These are phyloP conservation scores for Wickerhamomyces ciferrii DNA, from an alignment of 805 yeast species.

Conservation along the genomic window DNA sequence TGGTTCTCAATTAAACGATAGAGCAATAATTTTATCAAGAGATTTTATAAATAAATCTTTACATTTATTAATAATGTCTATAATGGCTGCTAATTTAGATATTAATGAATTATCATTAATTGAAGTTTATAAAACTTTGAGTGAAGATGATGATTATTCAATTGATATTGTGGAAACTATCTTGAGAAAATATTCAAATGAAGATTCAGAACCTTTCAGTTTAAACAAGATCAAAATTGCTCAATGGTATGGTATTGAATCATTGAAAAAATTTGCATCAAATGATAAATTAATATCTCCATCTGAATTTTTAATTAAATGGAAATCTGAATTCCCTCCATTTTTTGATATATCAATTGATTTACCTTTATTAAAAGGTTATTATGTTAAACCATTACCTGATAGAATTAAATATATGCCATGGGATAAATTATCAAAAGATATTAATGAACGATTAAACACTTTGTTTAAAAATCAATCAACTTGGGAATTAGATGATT, in stretches of 20 bases:
- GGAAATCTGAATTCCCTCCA: slow-evolving; percentile 62
- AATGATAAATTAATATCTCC: slow-evolving; percentile 22
- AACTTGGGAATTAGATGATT: slow-evolving; percentile 57
- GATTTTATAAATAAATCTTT: slow-evolving; percentile 28
- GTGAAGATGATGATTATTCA: slow-evolving; percentile 30
- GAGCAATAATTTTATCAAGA: slow-evolving; percentile 30
- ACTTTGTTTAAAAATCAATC: slow-evolving; percentile 48
- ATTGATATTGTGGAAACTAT: slow-evolving; percentile 43
- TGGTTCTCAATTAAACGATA: slow-evolving; percentile 51
- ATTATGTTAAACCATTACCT: slow-evolving; percentile 41
- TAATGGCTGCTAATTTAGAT: slow-evolving; percentile 29
- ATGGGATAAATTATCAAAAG: slow-evolving; percentile 38
- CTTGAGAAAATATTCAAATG: slow-evolving; percentile 38
- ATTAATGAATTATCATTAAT: slow-evolving; percentile 22
- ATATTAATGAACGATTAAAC: slow-evolving; percentile 43
- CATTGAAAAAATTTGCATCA: slow-evolving; percentile 35
- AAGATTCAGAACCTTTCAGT: slow-evolving; percentile 21
- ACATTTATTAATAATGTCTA: slow-evolving; percentile 32
- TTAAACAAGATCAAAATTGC: slow-evolving; percentile 42
- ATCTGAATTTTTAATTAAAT: slow-evolving; percentile 56
- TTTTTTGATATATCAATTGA: slow-evolving; percentile 58
- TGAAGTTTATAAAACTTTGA: slow-evolving; percentile 24
- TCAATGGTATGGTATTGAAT: slow-evolving; percentile 58
- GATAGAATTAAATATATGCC: slow-evolving; percentile 50
- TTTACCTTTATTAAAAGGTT: slow-evolving; percentile 47